These are phyloP conservation scores for Hirsutella minnesotensis DNA, from an alignment of 2,329 filamentous ascomycete species.

Conservation along the genomic window DNA sequence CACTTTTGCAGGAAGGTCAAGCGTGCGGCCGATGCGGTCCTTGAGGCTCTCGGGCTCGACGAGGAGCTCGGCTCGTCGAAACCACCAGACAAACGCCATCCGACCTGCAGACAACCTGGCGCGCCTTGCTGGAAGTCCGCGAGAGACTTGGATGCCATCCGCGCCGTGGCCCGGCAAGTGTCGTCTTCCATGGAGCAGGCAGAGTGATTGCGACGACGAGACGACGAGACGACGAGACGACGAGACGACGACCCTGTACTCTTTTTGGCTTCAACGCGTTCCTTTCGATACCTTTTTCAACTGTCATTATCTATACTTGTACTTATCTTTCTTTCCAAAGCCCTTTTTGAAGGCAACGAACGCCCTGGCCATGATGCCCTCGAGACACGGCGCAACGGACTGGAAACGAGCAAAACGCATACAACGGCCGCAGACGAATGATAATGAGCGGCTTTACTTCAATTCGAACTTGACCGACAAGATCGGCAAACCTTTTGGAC, in stretches of 20 bases:
- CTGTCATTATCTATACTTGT: no score
- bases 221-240: no score
- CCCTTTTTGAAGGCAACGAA: background rate
- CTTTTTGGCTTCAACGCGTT: no score
- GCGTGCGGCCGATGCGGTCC: constrained; percentile 22
- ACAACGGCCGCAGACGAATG: background rate
- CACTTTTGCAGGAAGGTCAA: constrained; percentile 23
- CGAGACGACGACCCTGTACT: no score
- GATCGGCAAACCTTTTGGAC: background rate
- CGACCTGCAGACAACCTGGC: constrained; percentile 4
- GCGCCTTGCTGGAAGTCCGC: background rate
- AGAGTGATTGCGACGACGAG: background rate
- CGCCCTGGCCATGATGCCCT: background rate
- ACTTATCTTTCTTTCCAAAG: background rate
- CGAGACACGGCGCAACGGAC: background rate
- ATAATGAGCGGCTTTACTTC: background rate
- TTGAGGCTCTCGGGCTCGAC: constrained; percentile 14
- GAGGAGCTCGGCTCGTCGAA: background rate
- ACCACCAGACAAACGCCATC: background rate
- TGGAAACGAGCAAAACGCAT: background rate
- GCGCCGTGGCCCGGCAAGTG: background rate
- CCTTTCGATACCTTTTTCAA: no score
- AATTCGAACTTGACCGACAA: background rate
- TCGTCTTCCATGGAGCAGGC: background rate
- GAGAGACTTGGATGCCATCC: constrained; percentile 13